Evolutionary conservation across 192 early-diverging fungal genomes (phyloP).

Genomic region (Powellomyces hirtus): DNA sequence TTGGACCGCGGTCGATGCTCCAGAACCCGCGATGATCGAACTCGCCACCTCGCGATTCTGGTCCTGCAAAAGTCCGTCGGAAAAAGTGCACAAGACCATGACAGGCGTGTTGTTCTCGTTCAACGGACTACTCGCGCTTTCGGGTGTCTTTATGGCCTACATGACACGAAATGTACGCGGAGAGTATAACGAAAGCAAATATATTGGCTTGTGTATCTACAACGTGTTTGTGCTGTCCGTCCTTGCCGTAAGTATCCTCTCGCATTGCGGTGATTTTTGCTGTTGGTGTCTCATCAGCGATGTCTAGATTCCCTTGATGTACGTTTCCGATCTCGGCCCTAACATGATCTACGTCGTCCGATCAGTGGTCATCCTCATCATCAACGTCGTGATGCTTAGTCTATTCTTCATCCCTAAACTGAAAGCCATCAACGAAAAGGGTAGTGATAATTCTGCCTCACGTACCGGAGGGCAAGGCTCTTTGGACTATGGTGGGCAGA

Average conservation of each 20-base stretch:
- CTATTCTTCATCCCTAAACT: not conserved
- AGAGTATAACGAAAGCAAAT: not conserved
- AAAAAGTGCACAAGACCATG: not conserved
- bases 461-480: not conserved
- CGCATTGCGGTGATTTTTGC: not conserved
- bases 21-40: not conserved
- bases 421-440: not conserved
- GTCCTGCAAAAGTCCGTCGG: not conserved
- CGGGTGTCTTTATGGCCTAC: not conserved
- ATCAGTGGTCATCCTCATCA: not conserved
- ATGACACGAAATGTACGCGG: not conserved
- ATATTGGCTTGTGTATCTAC: not conserved
- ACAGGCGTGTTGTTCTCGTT: not conserved
- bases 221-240: too few species aligned
- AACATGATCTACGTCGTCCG: not conserved
- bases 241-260: not conserved
- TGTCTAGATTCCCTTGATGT: not conserved
- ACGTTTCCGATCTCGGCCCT: not conserved
- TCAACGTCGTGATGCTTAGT: not conserved
- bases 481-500: too few species aligned
- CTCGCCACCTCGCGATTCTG: not conserved
- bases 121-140: not conserved
- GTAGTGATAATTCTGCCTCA: not conserved
- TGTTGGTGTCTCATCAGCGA: not conserved
- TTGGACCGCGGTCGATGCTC: conserved; percentile 1